Conservation (phyloP, 108 stramenopile genomes). For the Mayamaea pseudoterrestris region DNA sequence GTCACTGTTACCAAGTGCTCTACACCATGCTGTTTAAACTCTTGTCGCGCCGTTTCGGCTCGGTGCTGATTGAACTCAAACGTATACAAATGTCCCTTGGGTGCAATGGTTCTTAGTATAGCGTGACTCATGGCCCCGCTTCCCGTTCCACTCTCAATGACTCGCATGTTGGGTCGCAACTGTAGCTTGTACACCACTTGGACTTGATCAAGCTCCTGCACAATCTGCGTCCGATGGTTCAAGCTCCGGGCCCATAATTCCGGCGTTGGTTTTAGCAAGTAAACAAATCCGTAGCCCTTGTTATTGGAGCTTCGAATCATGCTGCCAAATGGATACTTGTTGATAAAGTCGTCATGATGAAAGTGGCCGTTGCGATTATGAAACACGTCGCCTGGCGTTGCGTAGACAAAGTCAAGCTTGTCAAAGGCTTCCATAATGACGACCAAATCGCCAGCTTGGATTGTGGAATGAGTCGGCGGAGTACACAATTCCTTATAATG, state of each 20-base stretch:
- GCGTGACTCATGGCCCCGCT: slow-evolving; percentile 77
- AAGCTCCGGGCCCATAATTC: slow-evolving; percentile 84
- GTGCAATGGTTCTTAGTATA: slow-evolving; percentile 79
- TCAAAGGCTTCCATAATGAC: slow-evolving; percentile 82
- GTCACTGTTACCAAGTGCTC: slow-evolving; percentile 60
- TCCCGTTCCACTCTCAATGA: slow-evolving; percentile 89
- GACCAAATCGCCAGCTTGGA: slow-evolving; percentile 46
- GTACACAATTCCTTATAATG: slow-evolving; percentile 23
- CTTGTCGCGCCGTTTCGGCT: slow-evolving; percentile 60
- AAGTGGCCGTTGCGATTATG: slow-evolving; percentile 82
- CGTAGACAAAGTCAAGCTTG: slow-evolving; percentile 72
- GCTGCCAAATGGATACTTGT: slow-evolving; percentile 74
- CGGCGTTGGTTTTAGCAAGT: slow-evolving; percentile 77
- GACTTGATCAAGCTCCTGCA: slow-evolving; percentile 79
- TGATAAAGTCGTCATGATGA: slow-evolving; percentile 82
- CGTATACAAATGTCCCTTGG: slow-evolving; percentile 75
- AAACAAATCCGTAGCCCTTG: slow-evolving; percentile 66
- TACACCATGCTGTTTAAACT: slow-evolving; percentile 73
- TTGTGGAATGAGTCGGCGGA: too few relatives aligned
- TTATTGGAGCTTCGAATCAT: slow-evolving; percentile 67
- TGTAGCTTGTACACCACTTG: slow-evolving; percentile 73
- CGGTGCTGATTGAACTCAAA: slow-evolving; percentile 89
- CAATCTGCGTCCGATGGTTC: slow-evolving; percentile 87
- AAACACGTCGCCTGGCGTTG: slow-evolving; percentile 47
- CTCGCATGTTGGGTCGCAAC: slow-evolving; percentile 75